A percentile compares a stretch with the other conserved stretches of the same genome.
Conservation (phyloP, 345 rosid species). For the Salix purpurea region DNA sequence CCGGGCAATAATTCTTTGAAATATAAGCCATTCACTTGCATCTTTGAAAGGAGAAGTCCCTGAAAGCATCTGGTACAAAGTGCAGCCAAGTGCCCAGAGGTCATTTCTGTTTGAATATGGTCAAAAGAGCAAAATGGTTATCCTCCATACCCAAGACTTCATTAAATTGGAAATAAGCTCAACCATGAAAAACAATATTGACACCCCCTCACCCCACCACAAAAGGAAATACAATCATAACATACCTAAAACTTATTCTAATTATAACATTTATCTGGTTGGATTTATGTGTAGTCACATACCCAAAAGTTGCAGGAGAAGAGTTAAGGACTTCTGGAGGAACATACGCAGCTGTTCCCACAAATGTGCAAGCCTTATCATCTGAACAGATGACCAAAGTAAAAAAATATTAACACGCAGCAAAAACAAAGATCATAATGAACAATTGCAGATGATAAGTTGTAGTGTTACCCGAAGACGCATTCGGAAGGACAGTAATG, state of each 20-base stretch:
- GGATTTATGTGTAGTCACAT: conserved; percentile 11
- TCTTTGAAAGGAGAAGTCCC: conserved; percentile 98
- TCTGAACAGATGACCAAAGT: conserved; percentile 38
- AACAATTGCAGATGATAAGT: conserved; percentile 5
- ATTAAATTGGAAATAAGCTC: conserved; percentile 3
- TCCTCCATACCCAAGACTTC: conserved; percentile 20
- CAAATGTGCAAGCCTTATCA: conserved; percentile 92
- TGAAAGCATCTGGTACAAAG: conserved; percentile 98
- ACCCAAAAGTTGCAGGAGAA: conserved; percentile 99
- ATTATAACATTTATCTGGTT: neutral
- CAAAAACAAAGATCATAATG: neutral
- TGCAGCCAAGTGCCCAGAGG: conserved; percentile 99
- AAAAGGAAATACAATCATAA: neutral
- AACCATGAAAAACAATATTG: conserved; percentile 2
- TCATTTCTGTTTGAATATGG: conserved; percentile 73
- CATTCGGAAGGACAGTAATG: conserved; percentile 87
- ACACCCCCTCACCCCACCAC: neutral
- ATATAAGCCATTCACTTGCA: conserved; percentile 97
- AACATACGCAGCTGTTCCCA: conserved; percentile 98
- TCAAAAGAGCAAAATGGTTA: conserved; percentile 30
- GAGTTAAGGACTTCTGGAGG: conserved; percentile 99
- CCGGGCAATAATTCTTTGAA: conserved; percentile 91
- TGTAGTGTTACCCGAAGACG: conserved; percentile 65
- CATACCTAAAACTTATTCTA: neutral
- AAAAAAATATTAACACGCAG: conserved; percentile 6